Percentiles rank a stretch among this genome's conserved stretches.
These are phyloP conservation scores for Schoenoplectus triqueter DNA, from an alignment of 202 grass and related monocot species.

Conservation along the genomic window DNA sequence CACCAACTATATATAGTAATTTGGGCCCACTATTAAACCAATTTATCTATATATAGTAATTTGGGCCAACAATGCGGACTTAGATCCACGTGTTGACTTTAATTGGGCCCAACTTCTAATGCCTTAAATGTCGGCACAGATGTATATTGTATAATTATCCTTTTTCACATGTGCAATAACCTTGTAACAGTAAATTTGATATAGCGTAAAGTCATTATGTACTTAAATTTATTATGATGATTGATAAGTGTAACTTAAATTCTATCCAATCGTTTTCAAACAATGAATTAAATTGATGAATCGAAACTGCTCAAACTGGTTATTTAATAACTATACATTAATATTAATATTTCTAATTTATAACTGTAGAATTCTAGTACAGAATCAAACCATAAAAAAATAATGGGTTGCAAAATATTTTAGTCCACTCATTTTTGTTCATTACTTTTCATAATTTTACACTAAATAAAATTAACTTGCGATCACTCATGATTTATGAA, in stretches of 20 bases:
- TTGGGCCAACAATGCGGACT: conserved; percentile 2
- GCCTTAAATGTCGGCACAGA: conserved; percentile 8
- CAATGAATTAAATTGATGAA: no score
- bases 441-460: no score
- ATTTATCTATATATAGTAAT: not conserved
- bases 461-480: not conserved
- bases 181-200: not conserved
- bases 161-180: not conserved
- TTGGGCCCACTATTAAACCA: not conserved
- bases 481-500: not conserved
- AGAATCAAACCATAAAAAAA: no score
- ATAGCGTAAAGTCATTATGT: no score
- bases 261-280: no score
- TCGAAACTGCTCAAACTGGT: no score
- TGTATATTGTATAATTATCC: not conserved
- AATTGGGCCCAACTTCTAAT: conserved; percentile 17
- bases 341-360: no score
- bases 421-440: no score
- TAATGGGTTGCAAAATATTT: no score
- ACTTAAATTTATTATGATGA: not conserved
- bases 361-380: no score
- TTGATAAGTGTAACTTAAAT: not conserved
- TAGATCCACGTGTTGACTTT: not conserved
- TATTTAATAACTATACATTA: no score
- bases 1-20: not conserved